Evolutionary conservation across 768 basidiomycete species (phyloP).

Genomic region (Auriscalpium vulgare): DNA sequence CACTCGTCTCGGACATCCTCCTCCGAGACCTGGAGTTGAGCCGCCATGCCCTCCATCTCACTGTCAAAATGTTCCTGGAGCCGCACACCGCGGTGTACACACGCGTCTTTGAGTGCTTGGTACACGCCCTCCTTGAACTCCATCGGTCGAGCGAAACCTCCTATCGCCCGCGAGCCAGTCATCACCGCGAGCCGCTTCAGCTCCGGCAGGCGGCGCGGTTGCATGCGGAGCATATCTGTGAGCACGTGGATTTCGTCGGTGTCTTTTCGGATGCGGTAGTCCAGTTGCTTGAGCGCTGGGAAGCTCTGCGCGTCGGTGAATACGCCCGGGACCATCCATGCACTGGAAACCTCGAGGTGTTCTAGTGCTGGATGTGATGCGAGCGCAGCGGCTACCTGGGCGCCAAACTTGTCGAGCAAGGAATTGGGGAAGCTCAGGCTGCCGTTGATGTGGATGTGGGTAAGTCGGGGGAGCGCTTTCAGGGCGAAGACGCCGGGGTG

Average conservation of each 20-base stretch:
- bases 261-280: neutral
- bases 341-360: neutral
- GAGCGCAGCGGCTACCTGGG: neutral
- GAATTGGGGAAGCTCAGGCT: neutral
- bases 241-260: neutral
- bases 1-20: neutral
- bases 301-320: neutral
- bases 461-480: neutral
- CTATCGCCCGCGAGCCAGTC: neutral
- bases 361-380: neutral
- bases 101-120: neutral
- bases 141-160: neutral
- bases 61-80: neutral
- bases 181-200: neutral
- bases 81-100: neutral
- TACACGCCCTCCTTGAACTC: neutral
- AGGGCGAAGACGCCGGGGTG: neutral
- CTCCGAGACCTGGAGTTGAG: neutral
- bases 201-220: neutral
- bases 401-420: neutral
- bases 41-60: neutral
- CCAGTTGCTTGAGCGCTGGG: neutral
- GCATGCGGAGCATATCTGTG: neutral
- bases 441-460: neutral
- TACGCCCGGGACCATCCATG: neutral